A percentile compares a stretch with the other conserved stretches of the same genome.
Conservation (phyloP, 345 rosid genomes). For the Populus euphratica region DNA sequence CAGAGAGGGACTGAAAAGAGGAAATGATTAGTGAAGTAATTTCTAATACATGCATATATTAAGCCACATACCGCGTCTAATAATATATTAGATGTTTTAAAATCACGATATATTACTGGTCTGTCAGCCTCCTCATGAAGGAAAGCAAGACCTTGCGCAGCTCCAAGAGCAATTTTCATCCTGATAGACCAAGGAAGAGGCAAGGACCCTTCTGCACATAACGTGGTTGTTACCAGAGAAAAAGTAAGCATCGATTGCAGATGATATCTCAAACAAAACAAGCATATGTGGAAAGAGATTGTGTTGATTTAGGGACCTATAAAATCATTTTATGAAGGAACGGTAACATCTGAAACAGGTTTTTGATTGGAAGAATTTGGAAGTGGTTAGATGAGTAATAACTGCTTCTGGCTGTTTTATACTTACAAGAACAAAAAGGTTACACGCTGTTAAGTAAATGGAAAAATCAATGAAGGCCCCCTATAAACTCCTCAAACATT, state of each 20-base stretch:
- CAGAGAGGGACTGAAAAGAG: background rate
- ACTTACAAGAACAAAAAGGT: background rate
- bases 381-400: background rate
- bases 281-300: background rate
- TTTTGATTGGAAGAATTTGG: background rate
- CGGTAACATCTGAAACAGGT: background rate
- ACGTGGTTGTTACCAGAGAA: conserved; percentile 33
- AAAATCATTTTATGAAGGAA: background rate
- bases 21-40: background rate
- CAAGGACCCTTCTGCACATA: conserved; percentile 32
- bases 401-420: background rate
- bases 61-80: conserved; percentile 34
- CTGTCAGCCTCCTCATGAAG: conserved; percentile 42
- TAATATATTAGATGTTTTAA: conserved; percentile 42
- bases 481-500: background rate
- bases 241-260: conserved; percentile 10
- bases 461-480: background rate
- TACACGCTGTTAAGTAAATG: background rate
- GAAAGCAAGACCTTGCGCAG: conserved; percentile 43
- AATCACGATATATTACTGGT: conserved; percentile 42
- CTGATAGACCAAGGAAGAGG: conserved; percentile 46
- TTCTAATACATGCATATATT: background rate
- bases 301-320: background rate
- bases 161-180: conserved; percentile 45
- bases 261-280: background rate